Evolutionary conservation across 2,329 filamentous ascomycete genomes (phyloP), one percentile per base, ranked within the genome.

Genomic region (Xylariaceae sp.): DNA sequence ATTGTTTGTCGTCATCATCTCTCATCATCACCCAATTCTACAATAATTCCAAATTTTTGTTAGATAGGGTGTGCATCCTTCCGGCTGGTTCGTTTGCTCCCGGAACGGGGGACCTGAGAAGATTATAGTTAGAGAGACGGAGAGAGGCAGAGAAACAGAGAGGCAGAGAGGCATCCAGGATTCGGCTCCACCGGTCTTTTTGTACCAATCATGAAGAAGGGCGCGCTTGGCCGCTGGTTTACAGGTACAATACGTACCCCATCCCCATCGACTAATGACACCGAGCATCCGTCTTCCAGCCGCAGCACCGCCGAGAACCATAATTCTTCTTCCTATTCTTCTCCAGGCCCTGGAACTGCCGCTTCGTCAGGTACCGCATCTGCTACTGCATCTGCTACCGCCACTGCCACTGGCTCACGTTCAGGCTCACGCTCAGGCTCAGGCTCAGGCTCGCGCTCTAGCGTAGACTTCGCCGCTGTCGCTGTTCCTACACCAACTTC

Each of bases 401-500:
- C 9, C 32, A 37, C 32, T 41, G 18, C 14, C 20, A 20, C 32
- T 46, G 16, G 26, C 14, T n/a, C 19, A n/a, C n/a, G n/a, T n/a
- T n/a, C n/a, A n/a, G n/a, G n/a, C n/a, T n/a, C n/a, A n/a, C n/a
- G n/a, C n/a, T n/a, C n/a, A n/a, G n/a, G n/a, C n/a, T n/a, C n/a
- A n/a, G n/a, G n/a, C n/a, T n/a, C n/a, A 40, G 47, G 44, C 14
- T 44, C 32, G 12, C 48, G 32, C 23, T 26, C 29, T 41, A 20
- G 21, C 32, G 20, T 21, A 43, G 57, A 57, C 48, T 41, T 59
- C 53, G 54, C 66, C 59, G 61, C 62, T 58, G 59, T 58, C 57
- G 57, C 64, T 52, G 60, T 54, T 57, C 64, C 69, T 60, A 68
- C 71, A 67, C 70, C 74, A 70, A 71, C 74, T 66, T 74, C 72